Evolutionary conservation across 805 yeast genomes (phyloP).

Genomic region (Lipomyces sp.): DNA sequence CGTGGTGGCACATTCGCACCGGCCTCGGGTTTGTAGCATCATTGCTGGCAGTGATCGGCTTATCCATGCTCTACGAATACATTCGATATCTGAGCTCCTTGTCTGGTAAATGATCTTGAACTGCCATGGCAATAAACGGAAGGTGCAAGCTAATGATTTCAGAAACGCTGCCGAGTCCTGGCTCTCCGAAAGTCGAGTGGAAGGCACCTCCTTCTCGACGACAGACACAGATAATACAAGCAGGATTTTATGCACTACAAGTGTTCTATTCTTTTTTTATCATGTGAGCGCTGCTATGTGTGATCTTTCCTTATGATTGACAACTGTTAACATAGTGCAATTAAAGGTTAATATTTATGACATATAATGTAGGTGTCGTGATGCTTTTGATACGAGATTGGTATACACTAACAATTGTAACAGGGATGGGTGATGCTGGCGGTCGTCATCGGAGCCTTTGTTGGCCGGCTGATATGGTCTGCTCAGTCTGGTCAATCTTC

Average conservation of each 20-base stretch:
- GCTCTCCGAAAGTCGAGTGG: neutral
- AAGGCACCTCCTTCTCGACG: neutral
- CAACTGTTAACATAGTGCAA: constrained; percentile 39
- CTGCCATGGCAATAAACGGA: neutral
- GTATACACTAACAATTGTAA: neutral
- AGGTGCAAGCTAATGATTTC: neutral
- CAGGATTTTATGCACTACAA: constrained; percentile 55
- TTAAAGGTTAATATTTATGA: constrained; percentile 79
- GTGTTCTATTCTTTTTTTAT: constrained; percentile 61
- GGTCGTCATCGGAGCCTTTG: constrained; percentile 65
- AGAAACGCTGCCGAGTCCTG: neutral
- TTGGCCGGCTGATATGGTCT: constrained; percentile 62
- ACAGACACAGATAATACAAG: neutral
- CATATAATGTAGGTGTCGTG: constrained; percentile 51
- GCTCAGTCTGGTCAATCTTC: constrained; percentile 2
- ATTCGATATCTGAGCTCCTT: constrained; percentile 36
- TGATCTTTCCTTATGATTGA: neutral
- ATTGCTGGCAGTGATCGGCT: constrained; percentile 45
- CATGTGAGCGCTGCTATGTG: constrained; percentile 35
- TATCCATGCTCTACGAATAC: constrained; percentile 62
- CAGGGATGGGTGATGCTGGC: constrained; percentile 76
- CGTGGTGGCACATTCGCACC: constrained; percentile 75
- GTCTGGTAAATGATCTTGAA: constrained; percentile 1
- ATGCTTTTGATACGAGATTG: neutral
- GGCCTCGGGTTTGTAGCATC: constrained; percentile 51